Evolutionary conservation across 78 protist species (phyloP).

Genomic region (Emiliania huxleyi): DNA sequence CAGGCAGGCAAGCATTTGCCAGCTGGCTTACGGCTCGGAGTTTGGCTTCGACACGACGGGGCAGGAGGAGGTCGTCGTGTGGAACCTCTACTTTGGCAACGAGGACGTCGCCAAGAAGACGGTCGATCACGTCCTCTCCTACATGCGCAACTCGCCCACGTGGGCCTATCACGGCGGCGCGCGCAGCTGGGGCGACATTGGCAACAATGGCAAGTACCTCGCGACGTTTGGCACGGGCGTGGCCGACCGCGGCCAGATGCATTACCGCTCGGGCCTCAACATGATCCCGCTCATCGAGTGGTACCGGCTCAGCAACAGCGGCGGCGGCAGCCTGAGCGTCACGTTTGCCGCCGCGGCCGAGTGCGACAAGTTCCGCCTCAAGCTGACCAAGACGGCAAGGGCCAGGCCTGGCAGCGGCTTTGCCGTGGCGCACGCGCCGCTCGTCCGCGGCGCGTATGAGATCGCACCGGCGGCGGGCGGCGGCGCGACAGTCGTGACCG

Average conservation of each 20-base stretch:
- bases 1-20: too few species aligned
- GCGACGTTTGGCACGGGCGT: neutral
- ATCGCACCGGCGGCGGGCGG: too few species aligned
- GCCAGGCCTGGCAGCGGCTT: too few species aligned
- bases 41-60: slow-evolving; percentile 16
- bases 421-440: too few species aligned
- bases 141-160: neutral
- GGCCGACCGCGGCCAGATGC: neutral
- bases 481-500: too few species aligned
- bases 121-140: neutral
- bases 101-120: neutral
- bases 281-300: neutral
- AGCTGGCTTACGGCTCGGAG: slow-evolving; percentile 29
- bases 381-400: too few species aligned
- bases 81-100: neutral
- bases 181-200: neutral
- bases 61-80: slow-evolving; percentile 20
- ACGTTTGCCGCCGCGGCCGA: too few species aligned
- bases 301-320: neutral
- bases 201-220: slow-evolving; percentile 2
- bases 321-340: too few species aligned
- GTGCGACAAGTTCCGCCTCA: too few species aligned
- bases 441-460: too few species aligned
- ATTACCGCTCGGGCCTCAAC: slow-evolving; percentile 15
- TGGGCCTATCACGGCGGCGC: slow-evolving; percentile 19